Conservation (phyloP, 1,139 yeast species). For the Yamadazyma oceani region DNA sequence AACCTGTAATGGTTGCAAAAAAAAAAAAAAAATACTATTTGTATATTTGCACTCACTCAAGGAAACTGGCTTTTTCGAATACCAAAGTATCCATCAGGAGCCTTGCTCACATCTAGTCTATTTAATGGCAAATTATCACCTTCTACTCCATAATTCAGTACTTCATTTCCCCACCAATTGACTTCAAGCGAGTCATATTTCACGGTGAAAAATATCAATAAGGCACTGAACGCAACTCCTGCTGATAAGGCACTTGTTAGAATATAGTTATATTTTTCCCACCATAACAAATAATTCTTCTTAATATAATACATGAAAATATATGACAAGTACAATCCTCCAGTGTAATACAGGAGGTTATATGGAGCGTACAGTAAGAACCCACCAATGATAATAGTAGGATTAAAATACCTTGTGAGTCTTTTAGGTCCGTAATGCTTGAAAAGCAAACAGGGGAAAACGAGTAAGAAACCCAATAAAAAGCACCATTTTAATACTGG, state of each 20-base stretch:
- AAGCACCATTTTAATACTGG: constrained; percentile 52
- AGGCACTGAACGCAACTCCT: constrained; percentile 58
- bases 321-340: constrained; percentile 49
- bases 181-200: constrained; percentile 42
- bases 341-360: constrained; percentile 53
- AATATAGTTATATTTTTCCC: constrained; percentile 66
- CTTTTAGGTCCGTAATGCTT: constrained; percentile 34
- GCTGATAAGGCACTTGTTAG: constrained; percentile 57
- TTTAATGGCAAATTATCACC: constrained; percentile 34
- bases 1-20: constrained; percentile 1
- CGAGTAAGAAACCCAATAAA: constrained; percentile 51
- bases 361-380: constrained; percentile 51
- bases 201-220: constrained; percentile 58
- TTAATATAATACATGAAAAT: constrained; percentile 55
- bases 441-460: constrained; percentile 39
- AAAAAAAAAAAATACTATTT: too few species aligned
- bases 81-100: constrained; percentile 48
- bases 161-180: constrained; percentile 62
- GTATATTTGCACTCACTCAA: constrained; percentile 10
- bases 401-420: constrained; percentile 37
- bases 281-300: constrained; percentile 52
- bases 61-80: constrained; percentile 41
- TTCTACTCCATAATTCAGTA: constrained; percentile 45
- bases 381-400: constrained; percentile 43
- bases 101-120: constrained; percentile 34